Conservation (phyloP, 2,329 filamentous ascomycete species). For the Raffaelea arxii region DNA sequence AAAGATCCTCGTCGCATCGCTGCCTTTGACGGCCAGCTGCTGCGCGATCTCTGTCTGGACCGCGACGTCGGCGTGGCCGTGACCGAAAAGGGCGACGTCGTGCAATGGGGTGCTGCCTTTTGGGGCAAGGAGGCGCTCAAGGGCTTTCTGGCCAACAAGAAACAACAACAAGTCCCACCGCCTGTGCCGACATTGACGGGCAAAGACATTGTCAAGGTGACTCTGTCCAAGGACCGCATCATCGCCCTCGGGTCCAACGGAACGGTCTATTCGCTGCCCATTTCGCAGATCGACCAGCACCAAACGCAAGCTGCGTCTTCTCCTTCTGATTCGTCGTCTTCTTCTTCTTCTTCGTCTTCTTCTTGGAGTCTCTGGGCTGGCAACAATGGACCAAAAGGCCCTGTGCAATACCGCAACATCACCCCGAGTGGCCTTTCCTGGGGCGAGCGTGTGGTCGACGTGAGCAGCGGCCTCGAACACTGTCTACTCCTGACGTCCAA, state of each 20-base stretch:
- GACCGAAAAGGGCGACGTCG: slow-evolving; percentile 74
- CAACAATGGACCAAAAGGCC: not conserved
- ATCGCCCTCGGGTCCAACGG: slow-evolving; percentile 68
- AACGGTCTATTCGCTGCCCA: slow-evolving; percentile 74
- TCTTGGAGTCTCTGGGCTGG: slow-evolving; percentile 15
- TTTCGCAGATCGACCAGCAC: slow-evolving; percentile 61
- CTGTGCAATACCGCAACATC: slow-evolving; percentile 59
- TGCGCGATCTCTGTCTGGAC: slow-evolving; percentile 82
- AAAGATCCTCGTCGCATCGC: slow-evolving; percentile 70
- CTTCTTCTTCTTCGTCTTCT: slow-evolving; percentile 31
- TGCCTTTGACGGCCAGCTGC: slow-evolving; percentile 74
- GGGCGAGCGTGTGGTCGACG: slow-evolving; percentile 63
- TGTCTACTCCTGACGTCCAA: slow-evolving; percentile 73
- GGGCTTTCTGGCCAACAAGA: too few relatives aligned
- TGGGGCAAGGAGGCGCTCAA: not conserved
- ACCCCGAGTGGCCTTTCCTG: slow-evolving; percentile 54
- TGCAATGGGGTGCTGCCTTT: slow-evolving; percentile 84
- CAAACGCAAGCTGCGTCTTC: slow-evolving; percentile 43
- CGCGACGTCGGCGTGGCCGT: slow-evolving; percentile 77
- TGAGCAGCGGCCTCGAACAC: slow-evolving; percentile 76
- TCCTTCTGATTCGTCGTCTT: slow-evolving; percentile 13
- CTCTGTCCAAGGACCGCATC: slow-evolving; percentile 73
- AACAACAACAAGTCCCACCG: too few relatives aligned
- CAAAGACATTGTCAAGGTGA: slow-evolving; percentile 68
- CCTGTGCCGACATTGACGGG: slow-evolving; percentile 68